These are phyloP conservation scores for Spizellomyces sp. DNA, from an alignment of 192 early-diverging fungal genomes.

Conservation along the genomic window DNA sequence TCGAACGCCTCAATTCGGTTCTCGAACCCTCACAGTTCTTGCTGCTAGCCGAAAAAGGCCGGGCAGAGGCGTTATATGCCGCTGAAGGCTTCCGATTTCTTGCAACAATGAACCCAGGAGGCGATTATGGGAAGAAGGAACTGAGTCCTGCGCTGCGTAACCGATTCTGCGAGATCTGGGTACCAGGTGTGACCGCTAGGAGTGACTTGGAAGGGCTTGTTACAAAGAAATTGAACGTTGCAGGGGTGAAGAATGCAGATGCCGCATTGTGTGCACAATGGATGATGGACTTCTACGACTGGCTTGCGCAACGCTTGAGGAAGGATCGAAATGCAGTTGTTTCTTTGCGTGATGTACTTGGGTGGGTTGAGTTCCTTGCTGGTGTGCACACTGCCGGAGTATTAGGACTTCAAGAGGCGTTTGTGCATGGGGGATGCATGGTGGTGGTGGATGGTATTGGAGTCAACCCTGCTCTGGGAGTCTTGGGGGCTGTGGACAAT, in stretches of 20 bases:
- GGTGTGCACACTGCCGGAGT: slow-evolving; percentile 14
- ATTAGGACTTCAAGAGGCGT: slow-evolving; percentile 45
- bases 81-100: slow-evolving; percentile 82
- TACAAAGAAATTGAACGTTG: slow-evolving; percentile 23
- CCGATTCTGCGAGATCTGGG: slow-evolving; percentile 98
- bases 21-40: slow-evolving; percentile 84
- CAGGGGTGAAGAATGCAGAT: background rate
- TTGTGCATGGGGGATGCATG: slow-evolving; percentile 88
- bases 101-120: slow-evolving; percentile 99
- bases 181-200: slow-evolving; percentile 77
- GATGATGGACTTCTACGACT: slow-evolving; percentile 84
- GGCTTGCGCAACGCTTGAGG: slow-evolving; percentile 66
- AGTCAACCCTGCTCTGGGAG: slow-evolving; percentile 65
- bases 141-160: slow-evolving; percentile 96
- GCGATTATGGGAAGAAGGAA: slow-evolving; percentile 99
- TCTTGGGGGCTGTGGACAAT: slow-evolving; percentile 27
- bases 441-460: slow-evolving; percentile 91
- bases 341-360: slow-evolving; percentile 87
- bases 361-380: slow-evolving; percentile 89
- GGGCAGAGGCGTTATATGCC: slow-evolving; percentile 69
- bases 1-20: slow-evolving; percentile 94
- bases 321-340: slow-evolving; percentile 58
- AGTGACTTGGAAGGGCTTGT: slow-evolving; percentile 70
- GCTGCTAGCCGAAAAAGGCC: slow-evolving; percentile 89
- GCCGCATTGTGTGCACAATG: slow-evolving; percentile 36